Evolutionary conservation across 495 filamentous ascomycete species (phyloP).

Genomic region (Neurospora terricola): DNA sequence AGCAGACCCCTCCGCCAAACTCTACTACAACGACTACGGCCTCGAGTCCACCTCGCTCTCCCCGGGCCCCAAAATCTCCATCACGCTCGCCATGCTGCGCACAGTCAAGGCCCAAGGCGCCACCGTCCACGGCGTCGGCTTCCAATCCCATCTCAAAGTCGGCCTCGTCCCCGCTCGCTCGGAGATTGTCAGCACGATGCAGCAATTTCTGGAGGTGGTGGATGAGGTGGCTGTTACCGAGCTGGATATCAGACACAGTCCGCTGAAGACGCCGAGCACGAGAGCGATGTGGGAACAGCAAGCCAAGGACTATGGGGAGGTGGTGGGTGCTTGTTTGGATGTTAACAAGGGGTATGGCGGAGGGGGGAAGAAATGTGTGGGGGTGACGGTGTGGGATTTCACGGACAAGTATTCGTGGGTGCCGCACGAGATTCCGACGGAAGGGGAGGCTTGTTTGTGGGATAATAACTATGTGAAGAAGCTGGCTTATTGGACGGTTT

Average conservation of each 20-base stretch:
- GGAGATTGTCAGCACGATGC: conserved; percentile 27
- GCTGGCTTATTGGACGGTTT: conserved; percentile 35
- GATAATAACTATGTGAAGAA: conserved; percentile 39
- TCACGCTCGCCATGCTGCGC: conserved; percentile 33
- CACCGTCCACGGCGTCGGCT: conserved; percentile 46
- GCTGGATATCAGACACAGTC: conserved; percentile 42
- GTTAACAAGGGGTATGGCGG: background rate
- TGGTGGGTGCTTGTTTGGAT: conserved; percentile 42
- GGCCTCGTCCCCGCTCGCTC: conserved; percentile 31
- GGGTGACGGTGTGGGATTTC: conserved; percentile 52
- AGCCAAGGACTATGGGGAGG: conserved; percentile 38
- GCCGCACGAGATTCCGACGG: conserved; percentile 33
- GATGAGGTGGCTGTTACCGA: conserved; percentile 50
- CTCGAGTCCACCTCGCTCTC: conserved; percentile 38
- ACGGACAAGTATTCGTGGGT: conserved; percentile 47
- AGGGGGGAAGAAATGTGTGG: conserved; percentile 38
- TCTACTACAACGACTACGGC: conserved; percentile 59
- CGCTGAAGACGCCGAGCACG: conserved; percentile 15
- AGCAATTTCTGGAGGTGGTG: conserved; percentile 29
- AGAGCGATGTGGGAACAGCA: conserved; percentile 37
- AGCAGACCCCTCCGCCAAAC: conserved; percentile 18
- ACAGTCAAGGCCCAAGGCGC: conserved; percentile 32
- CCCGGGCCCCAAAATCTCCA: conserved; percentile 28
- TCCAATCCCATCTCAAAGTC: conserved; percentile 47
- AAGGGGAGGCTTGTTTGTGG: conserved; percentile 42